Evolutionary conservation across 2,329 filamentous ascomycete species (phyloP).

Genomic region (Periconia digitata): DNA sequence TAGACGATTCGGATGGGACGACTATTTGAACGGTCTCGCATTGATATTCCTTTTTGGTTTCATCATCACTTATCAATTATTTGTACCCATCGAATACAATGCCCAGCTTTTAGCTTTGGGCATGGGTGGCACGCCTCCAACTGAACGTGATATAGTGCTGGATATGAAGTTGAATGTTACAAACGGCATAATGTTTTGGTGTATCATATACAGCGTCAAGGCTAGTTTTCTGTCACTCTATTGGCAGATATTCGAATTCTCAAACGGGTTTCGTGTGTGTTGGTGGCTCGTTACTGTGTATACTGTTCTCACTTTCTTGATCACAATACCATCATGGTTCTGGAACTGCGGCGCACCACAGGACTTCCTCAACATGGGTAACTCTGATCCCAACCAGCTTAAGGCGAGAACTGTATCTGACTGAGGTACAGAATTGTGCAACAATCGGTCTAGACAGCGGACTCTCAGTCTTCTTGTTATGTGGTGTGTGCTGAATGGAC

Average conservation of each 20-base stretch:
- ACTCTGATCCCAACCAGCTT: background rate
- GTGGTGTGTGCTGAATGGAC: constrained; percentile 4
- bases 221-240: constrained; percentile 11
- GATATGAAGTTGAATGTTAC: constrained; percentile 4
- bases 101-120: constrained; percentile 5
- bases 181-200: constrained; percentile 9
- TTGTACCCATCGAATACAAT: constrained; percentile 9
- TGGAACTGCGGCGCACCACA: constrained; percentile 3
- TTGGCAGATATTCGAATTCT: constrained; percentile 10
- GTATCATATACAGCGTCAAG: constrained; percentile 12
- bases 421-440: too few relatives aligned
- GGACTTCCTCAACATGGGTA: constrained; percentile 4
- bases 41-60: constrained; percentile 7
- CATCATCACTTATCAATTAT: constrained; percentile 7
- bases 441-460: too few relatives aligned
- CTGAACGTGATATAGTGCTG: too few relatives aligned
- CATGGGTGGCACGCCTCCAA: background rate
- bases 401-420: too few relatives aligned
- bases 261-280: constrained; percentile 4
- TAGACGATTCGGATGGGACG: constrained; percentile 9
- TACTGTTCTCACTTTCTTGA: constrained; percentile 1
- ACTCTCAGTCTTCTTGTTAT: background rate
- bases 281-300: background rate
- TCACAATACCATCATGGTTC: background rate
- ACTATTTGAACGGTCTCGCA: constrained; percentile 12